A percentile compares a stretch with the other conserved stretches of the same genome.
Conservation (phyloP, 805 yeast species). For the Candida ulmi region DNA sequence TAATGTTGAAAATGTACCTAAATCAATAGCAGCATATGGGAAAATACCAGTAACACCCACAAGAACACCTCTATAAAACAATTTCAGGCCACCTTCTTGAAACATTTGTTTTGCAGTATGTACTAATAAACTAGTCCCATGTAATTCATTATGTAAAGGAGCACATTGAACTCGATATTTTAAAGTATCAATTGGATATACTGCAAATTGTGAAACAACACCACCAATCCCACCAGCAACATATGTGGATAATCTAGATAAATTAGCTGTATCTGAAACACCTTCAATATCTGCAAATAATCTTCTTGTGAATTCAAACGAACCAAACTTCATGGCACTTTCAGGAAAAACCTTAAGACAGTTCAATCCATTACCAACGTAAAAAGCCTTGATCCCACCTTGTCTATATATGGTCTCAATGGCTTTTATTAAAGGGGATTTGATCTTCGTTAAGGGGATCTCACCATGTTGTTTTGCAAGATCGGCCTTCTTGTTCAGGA, state of each 20-base stretch:
- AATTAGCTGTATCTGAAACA: constrained; percentile 56
- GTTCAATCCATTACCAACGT: constrained; percentile 93
- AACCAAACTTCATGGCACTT: constrained; percentile 94
- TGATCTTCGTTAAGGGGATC: constrained; percentile 39
- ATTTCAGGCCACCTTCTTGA: constrained; percentile 66
- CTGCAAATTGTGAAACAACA: constrained; percentile 85
- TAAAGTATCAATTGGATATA: constrained; percentile 92
- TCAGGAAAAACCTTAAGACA: constrained; percentile 95
- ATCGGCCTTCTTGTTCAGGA: constrained; percentile 50
- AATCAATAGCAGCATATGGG: constrained; percentile 94
- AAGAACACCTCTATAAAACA: constrained; percentile 81
- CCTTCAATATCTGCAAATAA: constrained; percentile 73
- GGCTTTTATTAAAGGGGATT: constrained; percentile 77
- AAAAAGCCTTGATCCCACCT: constrained; percentile 84
- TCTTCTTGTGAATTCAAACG: constrained; percentile 83
- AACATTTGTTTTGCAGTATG: constrained; percentile 75
- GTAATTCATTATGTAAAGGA: constrained; percentile 54
- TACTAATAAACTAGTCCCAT: constrained; percentile 56
- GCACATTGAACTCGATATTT: constrained; percentile 95
- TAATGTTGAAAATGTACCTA: constrained; percentile 87
- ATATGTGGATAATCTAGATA: constrained; percentile 77
- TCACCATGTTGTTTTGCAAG: constrained; percentile 37
- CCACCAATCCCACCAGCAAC: constrained; percentile 97
- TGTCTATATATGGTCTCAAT: constrained; percentile 75
- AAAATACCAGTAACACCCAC: constrained; percentile 96